phyloP scores from a whole-genome alignment of 768 basidiomycete genomes.

The Mycena maculata region DNA sequence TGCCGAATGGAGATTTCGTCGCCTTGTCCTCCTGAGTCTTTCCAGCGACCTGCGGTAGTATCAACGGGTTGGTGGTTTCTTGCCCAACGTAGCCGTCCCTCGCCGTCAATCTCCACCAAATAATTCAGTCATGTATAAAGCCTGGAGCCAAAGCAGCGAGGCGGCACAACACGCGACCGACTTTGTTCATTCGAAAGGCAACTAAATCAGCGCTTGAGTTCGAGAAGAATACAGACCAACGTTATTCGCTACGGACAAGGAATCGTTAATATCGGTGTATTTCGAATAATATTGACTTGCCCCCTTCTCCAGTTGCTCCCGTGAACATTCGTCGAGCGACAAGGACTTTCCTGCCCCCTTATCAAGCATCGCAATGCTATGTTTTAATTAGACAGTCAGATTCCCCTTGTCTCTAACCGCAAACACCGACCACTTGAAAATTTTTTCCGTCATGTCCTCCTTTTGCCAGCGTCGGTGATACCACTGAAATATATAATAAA shows the following conservation, averaged over 20 bases:
- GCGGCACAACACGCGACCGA: slow-evolving; percentile 32
- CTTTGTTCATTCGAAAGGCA: slow-evolving; percentile 71
- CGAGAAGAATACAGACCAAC: not conserved
- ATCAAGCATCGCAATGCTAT: slow-evolving; percentile 77
- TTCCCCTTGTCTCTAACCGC: not conserved
- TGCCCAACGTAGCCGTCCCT: slow-evolving; percentile 69
- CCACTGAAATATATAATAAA: slow-evolving; percentile 48
- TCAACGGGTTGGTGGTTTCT: slow-evolving; percentile 69
- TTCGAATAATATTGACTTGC: slow-evolving; percentile 38
- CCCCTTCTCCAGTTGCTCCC: slow-evolving; percentile 71
- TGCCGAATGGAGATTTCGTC: slow-evolving; percentile 40
- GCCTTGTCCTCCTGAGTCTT: slow-evolving; percentile 68
- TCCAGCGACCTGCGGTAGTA: slow-evolving; percentile 71
- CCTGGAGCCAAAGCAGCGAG: not conserved
- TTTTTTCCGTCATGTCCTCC: slow-evolving; percentile 71
- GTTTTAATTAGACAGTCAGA: not conserved
- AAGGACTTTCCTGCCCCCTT: slow-evolving; percentile 67
- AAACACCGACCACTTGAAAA: slow-evolving; percentile 65
- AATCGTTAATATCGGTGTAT: not conserved
- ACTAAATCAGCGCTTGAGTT: slow-evolving; percentile 39
- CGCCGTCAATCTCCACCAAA: slow-evolving; percentile 63
- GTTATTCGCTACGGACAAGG: not conserved
- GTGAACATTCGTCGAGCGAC: slow-evolving; percentile 66
- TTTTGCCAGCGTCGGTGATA: slow-evolving; percentile 72
- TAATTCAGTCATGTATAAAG: slow-evolving; percentile 67